Conservation (phyloP, 2,329 filamentous ascomycete species). For the Tolypocladium tropicale region DNA sequence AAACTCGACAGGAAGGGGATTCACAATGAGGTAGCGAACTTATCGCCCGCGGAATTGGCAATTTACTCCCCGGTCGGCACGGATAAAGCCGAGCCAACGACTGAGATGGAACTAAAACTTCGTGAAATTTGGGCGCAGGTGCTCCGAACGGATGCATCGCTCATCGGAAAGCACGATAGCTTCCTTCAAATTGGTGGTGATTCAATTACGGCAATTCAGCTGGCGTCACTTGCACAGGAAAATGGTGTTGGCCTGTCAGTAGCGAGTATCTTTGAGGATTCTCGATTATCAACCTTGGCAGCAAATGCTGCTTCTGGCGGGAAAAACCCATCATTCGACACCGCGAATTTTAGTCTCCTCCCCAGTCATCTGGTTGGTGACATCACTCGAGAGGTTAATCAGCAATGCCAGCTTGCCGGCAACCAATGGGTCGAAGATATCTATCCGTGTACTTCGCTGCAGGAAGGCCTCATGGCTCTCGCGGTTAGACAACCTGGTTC, state of each 20-base stretch:
- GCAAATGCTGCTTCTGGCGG: neutral
- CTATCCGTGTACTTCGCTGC: neutral
- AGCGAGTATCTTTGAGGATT: neutral
- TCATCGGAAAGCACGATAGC: conserved; percentile 6
- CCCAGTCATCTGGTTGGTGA: neutral
- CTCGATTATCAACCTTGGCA: neutral
- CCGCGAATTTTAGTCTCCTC: neutral
- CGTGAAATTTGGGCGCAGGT: conserved; percentile 7
- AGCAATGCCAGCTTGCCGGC: neutral
- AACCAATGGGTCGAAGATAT: neutral
- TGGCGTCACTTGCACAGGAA: conserved; percentile 1
- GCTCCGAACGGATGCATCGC: neutral
- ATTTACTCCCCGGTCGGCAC: neutral
- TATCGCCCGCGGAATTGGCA: neutral
- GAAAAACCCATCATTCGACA: neutral
- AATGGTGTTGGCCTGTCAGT: neutral
- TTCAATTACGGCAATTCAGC: conserved; percentile 10
- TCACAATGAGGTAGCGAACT: neutral
- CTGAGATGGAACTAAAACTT: conserved; percentile 1
- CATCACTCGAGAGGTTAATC: neutral
- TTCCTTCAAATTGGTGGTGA: conserved; percentile 8
- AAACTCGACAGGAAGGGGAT: conserved; percentile 5
- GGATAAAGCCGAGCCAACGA: neutral
- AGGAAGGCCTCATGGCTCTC: neutral
- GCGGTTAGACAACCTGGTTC: neutral